Evolutionary conservation across 306 rosid genomes (phyloP).

Genomic region (Prunus salicina): DNA sequence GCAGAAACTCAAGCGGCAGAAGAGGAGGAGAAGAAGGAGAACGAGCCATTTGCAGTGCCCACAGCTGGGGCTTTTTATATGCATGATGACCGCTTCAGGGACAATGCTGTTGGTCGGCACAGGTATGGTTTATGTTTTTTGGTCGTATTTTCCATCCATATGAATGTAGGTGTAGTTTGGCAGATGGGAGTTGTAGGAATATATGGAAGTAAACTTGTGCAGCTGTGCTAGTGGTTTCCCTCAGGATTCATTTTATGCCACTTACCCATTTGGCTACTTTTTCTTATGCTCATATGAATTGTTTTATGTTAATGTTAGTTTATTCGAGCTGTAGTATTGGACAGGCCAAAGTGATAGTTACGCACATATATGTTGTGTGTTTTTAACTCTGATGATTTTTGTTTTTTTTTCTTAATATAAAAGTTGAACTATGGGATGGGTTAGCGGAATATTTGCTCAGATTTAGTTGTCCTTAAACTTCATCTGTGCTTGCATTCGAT

Average conservation of each 20-base stretch:
- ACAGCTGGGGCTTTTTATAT: slow-evolving; percentile 97
- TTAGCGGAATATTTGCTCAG: neutral
- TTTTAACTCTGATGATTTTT: neutral
- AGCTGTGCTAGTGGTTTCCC: neutral
- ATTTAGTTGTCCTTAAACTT: neutral
- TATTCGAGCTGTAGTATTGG: neutral
- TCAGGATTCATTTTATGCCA: neutral
- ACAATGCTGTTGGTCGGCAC: slow-evolving; percentile 66
- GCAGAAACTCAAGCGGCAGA: slow-evolving; percentile 37
- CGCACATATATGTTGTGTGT: neutral
- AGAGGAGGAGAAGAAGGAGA: slow-evolving; percentile 78
- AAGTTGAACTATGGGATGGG: neutral
- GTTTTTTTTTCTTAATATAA: neutral
- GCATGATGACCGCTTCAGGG: slow-evolving; percentile 95
- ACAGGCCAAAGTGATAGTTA: neutral
- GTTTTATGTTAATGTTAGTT: neutral
- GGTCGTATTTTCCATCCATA: neutral
- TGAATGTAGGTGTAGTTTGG: neutral
- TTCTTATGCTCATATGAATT: neutral
- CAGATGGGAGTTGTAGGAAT: neutral
- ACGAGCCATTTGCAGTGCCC: slow-evolving; percentile 92
- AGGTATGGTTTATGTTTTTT: slow-evolving; percentile 45
- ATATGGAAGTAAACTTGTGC: neutral
- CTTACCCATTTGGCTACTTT: neutral
- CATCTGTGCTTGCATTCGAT: neutral